A percentile compares a stretch with the other conserved stretches of the same genome.
These are phyloP conservation scores for Penicillium atrosanguineum DNA, from an alignment of 495 filamentous ascomycete genomes.

Conservation along the genomic window DNA sequence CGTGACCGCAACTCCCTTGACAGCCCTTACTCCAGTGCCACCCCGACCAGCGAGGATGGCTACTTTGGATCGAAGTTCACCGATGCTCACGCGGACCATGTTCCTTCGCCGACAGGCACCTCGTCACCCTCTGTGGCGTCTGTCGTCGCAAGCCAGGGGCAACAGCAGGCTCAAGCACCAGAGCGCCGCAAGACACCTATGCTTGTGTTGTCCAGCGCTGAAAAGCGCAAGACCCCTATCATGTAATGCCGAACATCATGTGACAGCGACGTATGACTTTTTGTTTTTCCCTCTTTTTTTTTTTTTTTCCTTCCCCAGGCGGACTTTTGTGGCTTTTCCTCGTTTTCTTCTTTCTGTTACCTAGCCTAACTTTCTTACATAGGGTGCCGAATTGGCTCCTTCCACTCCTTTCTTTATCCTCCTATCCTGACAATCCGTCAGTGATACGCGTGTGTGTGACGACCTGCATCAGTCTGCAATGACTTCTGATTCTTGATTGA, in stretches of 20 bases:
- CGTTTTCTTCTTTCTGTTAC: constrained; percentile 6
- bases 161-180: constrained; percentile 43
- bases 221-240: constrained; percentile 83
- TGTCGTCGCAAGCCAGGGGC: constrained; percentile 48
- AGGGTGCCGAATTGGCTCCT: background rate
- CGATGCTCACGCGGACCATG: constrained; percentile 44
- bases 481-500: constrained; percentile 14
- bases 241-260: constrained; percentile 47
- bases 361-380: background rate
- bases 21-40: constrained; percentile 43
- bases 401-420: constrained; percentile 19
- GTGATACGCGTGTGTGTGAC: constrained; percentile 13
- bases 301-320: too few relatives aligned
- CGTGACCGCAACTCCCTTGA: constrained; percentile 56
- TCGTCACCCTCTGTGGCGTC: constrained; percentile 45
- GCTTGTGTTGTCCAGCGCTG: constrained; percentile 82
- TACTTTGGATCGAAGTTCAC: constrained; percentile 57
- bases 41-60: constrained; percentile 58
- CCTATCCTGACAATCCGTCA: constrained; percentile 12
- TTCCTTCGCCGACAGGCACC: constrained; percentile 27
- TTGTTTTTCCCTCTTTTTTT: too few relatives aligned
- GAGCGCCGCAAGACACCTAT: constrained; percentile 78
- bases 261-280: constrained; percentile 40
- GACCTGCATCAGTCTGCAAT: constrained; percentile 25
- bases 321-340: background rate